Conservation (phyloP, 331 rosid genomes). For the Pyracantha coccinea region DNA sequence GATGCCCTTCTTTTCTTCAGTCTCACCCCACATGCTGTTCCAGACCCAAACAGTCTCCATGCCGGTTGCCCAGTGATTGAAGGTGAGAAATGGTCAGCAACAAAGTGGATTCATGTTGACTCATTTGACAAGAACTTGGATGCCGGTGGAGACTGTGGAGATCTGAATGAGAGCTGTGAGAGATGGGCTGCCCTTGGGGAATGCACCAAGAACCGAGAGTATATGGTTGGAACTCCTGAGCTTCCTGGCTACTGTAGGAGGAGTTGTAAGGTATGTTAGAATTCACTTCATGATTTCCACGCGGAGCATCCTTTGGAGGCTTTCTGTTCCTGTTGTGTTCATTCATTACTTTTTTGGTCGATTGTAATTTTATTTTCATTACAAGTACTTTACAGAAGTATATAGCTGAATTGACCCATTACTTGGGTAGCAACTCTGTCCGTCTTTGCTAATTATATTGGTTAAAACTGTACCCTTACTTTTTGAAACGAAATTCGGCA, state of each 20-base stretch:
- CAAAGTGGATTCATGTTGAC: conserved; percentile 89
- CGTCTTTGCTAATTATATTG: not conserved
- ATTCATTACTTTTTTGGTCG: conserved; percentile 2
- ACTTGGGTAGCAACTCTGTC: too few species aligned
- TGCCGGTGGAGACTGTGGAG: conserved; percentile 47
- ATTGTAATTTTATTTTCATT: conserved; percentile 2
- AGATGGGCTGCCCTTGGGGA: conserved; percentile 98
- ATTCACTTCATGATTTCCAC: conserved; percentile 11
- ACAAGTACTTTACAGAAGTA: conserved; percentile 3
- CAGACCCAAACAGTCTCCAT: conserved; percentile 66
- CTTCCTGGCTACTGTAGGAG: conserved; percentile 84
- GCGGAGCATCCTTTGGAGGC: not conserved
- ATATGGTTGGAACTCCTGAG: conserved; percentile 82
- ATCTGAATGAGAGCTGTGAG: conserved; percentile 65
- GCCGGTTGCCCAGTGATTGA: conserved; percentile 88
- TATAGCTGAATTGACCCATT: not conserved
- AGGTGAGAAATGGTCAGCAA: conserved; percentile 97
- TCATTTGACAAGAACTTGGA: conserved; percentile 60
- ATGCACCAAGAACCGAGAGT: conserved; percentile 78
- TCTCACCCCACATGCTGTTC: conserved; percentile 62
- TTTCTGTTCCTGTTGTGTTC: conserved; percentile 9
- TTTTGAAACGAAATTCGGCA: not conserved
- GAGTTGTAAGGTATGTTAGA: conserved; percentile 71
- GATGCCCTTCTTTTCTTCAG: conserved; percentile 92
- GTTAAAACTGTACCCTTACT: not conserved